Conservation (phyloP, 768 basidiomycete species). For the Russula brevipes region DNA sequence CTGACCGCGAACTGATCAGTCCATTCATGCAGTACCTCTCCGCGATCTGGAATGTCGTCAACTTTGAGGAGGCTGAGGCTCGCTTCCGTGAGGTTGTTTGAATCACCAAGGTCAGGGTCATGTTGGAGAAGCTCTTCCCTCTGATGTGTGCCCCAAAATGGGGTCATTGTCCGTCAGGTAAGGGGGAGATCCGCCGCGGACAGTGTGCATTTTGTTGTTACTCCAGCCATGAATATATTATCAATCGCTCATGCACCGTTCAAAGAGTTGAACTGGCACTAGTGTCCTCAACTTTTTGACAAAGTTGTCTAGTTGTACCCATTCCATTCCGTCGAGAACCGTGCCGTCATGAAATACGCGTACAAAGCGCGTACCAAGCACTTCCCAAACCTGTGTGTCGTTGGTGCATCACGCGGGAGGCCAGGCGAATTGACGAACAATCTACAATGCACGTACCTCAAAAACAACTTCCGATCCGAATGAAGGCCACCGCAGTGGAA, state of each 20-base stretch:
- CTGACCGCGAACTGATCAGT: background rate
- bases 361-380: conserved; percentile 31
- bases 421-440: background rate
- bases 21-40: conserved; percentile 66
- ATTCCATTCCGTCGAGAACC: conserved; percentile 35
- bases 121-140: background rate
- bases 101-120: background rate
- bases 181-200: background rate
- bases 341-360: conserved; percentile 44
- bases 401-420: background rate
- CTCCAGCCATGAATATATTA: background rate
- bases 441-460: conserved; percentile 33
- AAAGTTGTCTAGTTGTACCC: conserved; percentile 37
- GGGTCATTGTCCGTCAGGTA: background rate
- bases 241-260: conserved; percentile 25
- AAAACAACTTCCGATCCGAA: conserved; percentile 44
- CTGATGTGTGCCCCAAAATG: background rate
- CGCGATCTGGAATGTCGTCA: conserved; percentile 94
- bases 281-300: conserved; percentile 32
- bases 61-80: conserved; percentile 88
- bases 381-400: conserved; percentile 38
- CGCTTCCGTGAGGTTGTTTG: conserved; percentile 39
- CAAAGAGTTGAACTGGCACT: conserved; percentile 35
- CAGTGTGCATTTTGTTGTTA: background rate
- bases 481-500: conserved; percentile 43